These are phyloP conservation scores for Tetrapisispora pingtungensis DNA, from an alignment of 805 yeast genomes.

Conservation along the genomic window DNA sequence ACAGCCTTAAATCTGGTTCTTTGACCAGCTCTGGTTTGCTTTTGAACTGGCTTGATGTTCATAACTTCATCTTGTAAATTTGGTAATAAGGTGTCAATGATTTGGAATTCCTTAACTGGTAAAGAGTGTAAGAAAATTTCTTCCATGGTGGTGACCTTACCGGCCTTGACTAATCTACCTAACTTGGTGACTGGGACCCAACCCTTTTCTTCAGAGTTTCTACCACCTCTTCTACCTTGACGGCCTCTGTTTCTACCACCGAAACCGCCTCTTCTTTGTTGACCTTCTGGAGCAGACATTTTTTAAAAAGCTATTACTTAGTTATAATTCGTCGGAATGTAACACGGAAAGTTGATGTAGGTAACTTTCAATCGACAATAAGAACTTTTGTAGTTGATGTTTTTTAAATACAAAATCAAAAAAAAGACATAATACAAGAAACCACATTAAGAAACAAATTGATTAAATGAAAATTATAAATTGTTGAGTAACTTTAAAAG, in stretches of 20 bases:
- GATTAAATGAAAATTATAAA: too few relatives aligned
- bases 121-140: slow-evolving; percentile 98
- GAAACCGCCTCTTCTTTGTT: slow-evolving; percentile 43
- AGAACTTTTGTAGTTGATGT: slow-evolving; percentile 4
- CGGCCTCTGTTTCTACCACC: slow-evolving; percentile 50
- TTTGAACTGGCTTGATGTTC: slow-evolving; percentile 99
- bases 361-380: slow-evolving; percentile 45
- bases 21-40: slow-evolving; percentile 99
- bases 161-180: slow-evolving; percentile 99
- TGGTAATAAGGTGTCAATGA: slow-evolving; percentile 94
- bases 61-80: slow-evolving; percentile 95
- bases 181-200: slow-evolving; percentile 99
- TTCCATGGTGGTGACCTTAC: slow-evolving; percentile 92
- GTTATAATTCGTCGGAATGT: slow-evolving; percentile 35
- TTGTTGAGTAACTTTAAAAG: too few relatives aligned
- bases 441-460: not conserved
- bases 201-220: slow-evolving; percentile 93
- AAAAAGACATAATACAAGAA: too few relatives aligned
- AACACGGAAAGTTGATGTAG: slow-evolving; percentile 44
- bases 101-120: slow-evolving; percentile 99
- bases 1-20: slow-evolving; percentile 99
- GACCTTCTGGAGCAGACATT: slow-evolving; percentile 34
- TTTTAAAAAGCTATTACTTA: slow-evolving; percentile 8
- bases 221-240: slow-evolving; percentile 58
- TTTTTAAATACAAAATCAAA: not conserved